Evolutionary conservation across 768 basidiomycete genomes (phyloP).

Genomic region (Saitozyma podzolica): DNA sequence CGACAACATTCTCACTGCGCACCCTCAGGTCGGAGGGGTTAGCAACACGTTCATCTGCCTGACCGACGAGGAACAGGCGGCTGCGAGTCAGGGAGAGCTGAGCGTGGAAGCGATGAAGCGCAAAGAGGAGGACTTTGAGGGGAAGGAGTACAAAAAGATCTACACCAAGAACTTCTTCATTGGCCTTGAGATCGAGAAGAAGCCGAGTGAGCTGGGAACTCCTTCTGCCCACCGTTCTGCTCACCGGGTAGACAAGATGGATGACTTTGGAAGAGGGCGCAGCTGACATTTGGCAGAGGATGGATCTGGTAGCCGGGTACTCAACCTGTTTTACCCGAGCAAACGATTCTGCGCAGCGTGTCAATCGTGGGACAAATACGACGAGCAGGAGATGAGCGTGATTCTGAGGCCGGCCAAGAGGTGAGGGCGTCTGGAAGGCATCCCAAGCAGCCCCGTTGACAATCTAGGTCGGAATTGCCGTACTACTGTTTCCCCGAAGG

Average conservation of each 20-base stretch:
- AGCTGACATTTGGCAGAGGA: constrained; percentile 60
- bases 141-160: constrained; percentile 72
- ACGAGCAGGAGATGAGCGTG: constrained; percentile 89
- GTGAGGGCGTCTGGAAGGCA: constrained; percentile 55
- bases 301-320: constrained; percentile 70
- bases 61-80: constrained; percentile 80
- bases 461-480: constrained; percentile 37
- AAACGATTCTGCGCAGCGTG: constrained; percentile 91
- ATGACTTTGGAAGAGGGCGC: not conserved
- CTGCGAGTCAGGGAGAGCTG: constrained; percentile 83
- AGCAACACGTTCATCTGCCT: constrained; percentile 82
- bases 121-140: constrained; percentile 57
- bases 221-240: not conserved
- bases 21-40: constrained; percentile 93
- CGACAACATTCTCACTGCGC: constrained; percentile 84
- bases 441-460: not conserved
- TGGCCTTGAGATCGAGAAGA: constrained; percentile 86
- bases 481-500: constrained; percentile 47
- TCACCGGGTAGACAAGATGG: not conserved
- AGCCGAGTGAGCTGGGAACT: constrained; percentile 81
- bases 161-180: constrained; percentile 98
- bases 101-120: constrained; percentile 70
- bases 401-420: constrained; percentile 89
- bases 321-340: constrained; percentile 97
- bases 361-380: constrained; percentile 93